phyloP scores from a whole-genome alignment of 1,139 yeast genomes.

The Candida dubliniensis region DNA sequence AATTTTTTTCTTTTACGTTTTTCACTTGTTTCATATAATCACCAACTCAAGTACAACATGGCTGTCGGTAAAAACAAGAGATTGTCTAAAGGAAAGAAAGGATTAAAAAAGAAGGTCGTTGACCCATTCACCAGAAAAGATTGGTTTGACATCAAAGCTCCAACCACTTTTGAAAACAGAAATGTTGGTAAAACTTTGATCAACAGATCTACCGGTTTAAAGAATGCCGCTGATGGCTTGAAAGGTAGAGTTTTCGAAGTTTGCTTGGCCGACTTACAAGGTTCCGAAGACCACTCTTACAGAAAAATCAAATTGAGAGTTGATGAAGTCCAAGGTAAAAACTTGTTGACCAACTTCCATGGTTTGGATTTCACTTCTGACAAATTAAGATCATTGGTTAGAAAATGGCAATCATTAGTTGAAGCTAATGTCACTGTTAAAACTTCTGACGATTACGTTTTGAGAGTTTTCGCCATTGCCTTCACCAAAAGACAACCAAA shows the following conservation, averaged over 20 bases:
- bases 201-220: conserved; percentile 53
- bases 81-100: conserved; percentile 55
- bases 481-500: conserved; percentile 55
- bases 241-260: conserved; percentile 55
- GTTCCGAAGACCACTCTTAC: conserved; percentile 53
- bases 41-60: conserved; percentile 26
- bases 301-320: conserved; percentile 55
- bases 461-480: conserved; percentile 53
- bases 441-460: conserved; percentile 51
- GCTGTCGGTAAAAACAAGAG: conserved; percentile 58
- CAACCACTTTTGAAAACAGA: conserved; percentile 52
- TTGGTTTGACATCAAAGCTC: conserved; percentile 55
- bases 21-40: conserved; percentile 5
- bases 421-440: conserved; percentile 54
- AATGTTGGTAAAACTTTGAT: conserved; percentile 53
- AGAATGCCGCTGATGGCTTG: conserved; percentile 53
- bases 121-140: conserved; percentile 56
- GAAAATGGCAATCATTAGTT: conserved; percentile 56
- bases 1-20: conserved; percentile 6
- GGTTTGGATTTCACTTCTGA: conserved; percentile 53
- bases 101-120: conserved; percentile 53
- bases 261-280: conserved; percentile 51
- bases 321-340: conserved; percentile 55
- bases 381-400: conserved; percentile 52
- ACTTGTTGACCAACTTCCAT: conserved; percentile 56